These are phyloP conservation scores for Phyllosticta citribraziliensis DNA, from an alignment of 2,329 filamentous ascomycete genomes.

Conservation along the genomic window DNA sequence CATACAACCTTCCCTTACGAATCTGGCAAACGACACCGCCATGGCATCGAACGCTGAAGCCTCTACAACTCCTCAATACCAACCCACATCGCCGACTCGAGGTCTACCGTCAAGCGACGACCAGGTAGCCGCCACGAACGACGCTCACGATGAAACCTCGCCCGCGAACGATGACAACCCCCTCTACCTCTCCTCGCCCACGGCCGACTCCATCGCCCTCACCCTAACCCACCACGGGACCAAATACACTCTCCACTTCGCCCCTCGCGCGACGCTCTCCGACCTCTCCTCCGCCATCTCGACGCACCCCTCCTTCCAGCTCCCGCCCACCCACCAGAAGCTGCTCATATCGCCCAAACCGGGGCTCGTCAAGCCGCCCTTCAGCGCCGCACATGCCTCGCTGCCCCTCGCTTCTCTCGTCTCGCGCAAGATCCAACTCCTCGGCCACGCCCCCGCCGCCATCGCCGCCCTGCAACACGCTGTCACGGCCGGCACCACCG, in stretches of 20 bases:
- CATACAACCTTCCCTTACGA: not conserved
- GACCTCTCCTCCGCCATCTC: conserved; percentile 53
- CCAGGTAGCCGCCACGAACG: not conserved
- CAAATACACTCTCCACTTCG: conserved; percentile 38
- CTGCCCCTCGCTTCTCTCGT: conserved; percentile 41
- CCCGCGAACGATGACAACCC: not conserved
- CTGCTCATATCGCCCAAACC: conserved; percentile 54
- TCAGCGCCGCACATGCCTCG: conserved; percentile 48
- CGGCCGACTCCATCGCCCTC: conserved; percentile 21
- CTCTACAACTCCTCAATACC: not conserved
- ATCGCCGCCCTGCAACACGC: conserved; percentile 43
- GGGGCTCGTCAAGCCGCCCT: conserved; percentile 54
- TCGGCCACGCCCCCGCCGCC: conserved; percentile 54
- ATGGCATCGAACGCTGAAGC: conserved; percentile 5
- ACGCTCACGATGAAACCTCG: not conserved
- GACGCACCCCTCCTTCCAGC: conserved; percentile 37
- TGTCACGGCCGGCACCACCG: conserved; percentile 21
- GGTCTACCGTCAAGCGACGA: not conserved
- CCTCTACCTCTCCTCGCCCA: not conserved
- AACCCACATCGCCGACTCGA: not conserved
- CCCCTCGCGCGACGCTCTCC: conserved; percentile 41
- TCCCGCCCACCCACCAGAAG: conserved; percentile 58
- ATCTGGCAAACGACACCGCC: not conserved
- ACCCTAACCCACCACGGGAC: conserved; percentile 47
- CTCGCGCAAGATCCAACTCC: conserved; percentile 53